Base-by-base conservation (phyloP, 768 basidiomycete species). In the Piloderma croceum region DNA sequence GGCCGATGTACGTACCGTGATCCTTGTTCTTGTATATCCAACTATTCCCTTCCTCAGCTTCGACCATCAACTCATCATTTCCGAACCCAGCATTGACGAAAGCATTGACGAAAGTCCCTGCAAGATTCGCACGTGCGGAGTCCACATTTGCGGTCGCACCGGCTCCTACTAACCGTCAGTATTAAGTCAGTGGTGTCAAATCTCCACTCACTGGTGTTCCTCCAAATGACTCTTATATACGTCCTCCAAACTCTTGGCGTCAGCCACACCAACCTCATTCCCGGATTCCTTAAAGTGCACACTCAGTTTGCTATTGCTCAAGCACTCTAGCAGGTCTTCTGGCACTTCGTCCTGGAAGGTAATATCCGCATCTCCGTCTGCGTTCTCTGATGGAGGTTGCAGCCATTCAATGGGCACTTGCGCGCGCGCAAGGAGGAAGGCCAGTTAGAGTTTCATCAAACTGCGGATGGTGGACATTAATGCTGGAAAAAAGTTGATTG, bases 1-100 rank as follows among this genome's bases (percentile, higher is more conserved):
- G n/a, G n/a, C n/a, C n/a, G n/a, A n/a, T n/a, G 11, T 34, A 20
- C 12, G 56, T 43, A 83, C 93, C 96, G 47, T 96, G 90, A 39
- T 97, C 94, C 67, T 98, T 98, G 71, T 98, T 98, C 76, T 98
- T 98, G 73, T 98, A 99, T 42, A 99, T 90, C 92, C 92, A 99
- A 53, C 90, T 93, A 61, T 80, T 89, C 11, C 96, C 94, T 54
- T 96, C 93, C 44, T 91, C 88, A 2, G 92, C 94, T 56, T 83
- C 85, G 5, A 93, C 91, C 90, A 99, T 94, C 39, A 99, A 75
- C 60, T 96, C 97, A 61, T 99, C 96, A 59, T 99, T 99, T 18
- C 91, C 92, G 56, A 93, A 99, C 0, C 94, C 96, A 32, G 92
- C 94, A 55, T 99, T 99, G 38, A 97, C 94, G 45, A 98, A 99